Evolutionary conservation across 345 rosid species (phyloP).

Genomic region (Salix caprea): DNA sequence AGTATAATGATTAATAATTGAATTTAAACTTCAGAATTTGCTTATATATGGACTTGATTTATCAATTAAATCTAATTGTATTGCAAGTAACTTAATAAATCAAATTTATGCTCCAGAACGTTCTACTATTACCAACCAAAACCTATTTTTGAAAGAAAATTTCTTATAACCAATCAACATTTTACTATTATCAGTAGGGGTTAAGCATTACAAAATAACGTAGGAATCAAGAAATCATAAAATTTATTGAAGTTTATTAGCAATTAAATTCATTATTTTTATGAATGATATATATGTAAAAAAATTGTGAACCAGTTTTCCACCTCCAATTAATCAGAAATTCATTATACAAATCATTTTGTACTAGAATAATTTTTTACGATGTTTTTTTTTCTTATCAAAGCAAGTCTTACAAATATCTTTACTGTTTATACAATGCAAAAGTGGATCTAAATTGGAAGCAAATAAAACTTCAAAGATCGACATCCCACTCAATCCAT

Average conservation of each 20-base stretch:
- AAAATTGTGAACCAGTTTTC: background rate
- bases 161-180: no score
- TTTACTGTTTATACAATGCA: background rate
- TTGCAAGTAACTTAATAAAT: background rate
- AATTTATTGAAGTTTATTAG: background rate
- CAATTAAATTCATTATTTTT: background rate
- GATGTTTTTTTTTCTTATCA: background rate
- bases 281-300: background rate
- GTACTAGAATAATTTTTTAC: background rate
- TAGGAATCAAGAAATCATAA: background rate
- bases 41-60: background rate
- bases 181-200: no score
- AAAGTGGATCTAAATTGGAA: background rate
- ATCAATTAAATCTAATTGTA: background rate
- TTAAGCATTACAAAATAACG: no score
- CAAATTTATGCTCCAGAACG: background rate
- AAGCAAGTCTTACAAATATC: background rate
- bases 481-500: background rate
- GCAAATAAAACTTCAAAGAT: background rate
- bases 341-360: background rate
- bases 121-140: background rate
- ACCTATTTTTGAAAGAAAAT: no score
- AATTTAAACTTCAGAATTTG: background rate
- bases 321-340: background rate
- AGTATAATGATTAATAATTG: background rate